Evolutionary conservation across 176 grass and related monocot genomes (phyloP).

Genomic region (Cymbopogon citratus): DNA sequence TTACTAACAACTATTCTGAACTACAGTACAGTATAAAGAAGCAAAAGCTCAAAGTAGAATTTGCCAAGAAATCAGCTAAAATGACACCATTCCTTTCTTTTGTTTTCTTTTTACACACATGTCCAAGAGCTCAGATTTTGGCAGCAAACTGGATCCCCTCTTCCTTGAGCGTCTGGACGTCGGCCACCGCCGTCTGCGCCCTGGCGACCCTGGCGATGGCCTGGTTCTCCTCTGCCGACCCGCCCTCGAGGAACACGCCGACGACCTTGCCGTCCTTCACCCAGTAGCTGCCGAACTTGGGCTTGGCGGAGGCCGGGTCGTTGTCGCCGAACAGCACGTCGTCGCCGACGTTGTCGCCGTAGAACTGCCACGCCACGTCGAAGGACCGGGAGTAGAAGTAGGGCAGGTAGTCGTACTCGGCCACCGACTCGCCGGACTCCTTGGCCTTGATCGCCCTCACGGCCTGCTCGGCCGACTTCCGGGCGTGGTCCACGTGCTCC

Average conservation of each 20-base stretch:
- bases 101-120: not conserved
- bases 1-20: conserved; percentile 1
- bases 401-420: conserved; percentile 84
- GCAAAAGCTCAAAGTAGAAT: not conserved
- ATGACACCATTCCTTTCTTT: not conserved
- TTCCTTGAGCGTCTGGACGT: conserved; percentile 46
- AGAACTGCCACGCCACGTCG: conserved; percentile 89
- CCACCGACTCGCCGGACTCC: conserved; percentile 60
- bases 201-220: conserved; percentile 71
- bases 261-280: conserved; percentile 83
- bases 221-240: conserved; percentile 74
- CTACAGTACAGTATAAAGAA: not conserved
- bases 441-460: conserved; percentile 83
- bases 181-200: conserved; percentile 54
- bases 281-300: conserved; percentile 95
- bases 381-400: conserved; percentile 94
- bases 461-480: conserved; percentile 91
- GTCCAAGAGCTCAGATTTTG: conserved; percentile 45
- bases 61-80: not conserved
- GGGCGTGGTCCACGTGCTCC: conserved; percentile 87
- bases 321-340: conserved; percentile 80
- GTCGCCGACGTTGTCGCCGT: conserved; percentile 85
- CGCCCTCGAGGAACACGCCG: conserved; percentile 84
- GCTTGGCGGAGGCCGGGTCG: conserved; percentile 55
- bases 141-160: conserved; percentile 62